Evolutionary conservation across 2,329 filamentous ascomycete species (phyloP), one percentile per base, ranked within the genome.

Genomic region (Albifimbria verrucaria): DNA sequence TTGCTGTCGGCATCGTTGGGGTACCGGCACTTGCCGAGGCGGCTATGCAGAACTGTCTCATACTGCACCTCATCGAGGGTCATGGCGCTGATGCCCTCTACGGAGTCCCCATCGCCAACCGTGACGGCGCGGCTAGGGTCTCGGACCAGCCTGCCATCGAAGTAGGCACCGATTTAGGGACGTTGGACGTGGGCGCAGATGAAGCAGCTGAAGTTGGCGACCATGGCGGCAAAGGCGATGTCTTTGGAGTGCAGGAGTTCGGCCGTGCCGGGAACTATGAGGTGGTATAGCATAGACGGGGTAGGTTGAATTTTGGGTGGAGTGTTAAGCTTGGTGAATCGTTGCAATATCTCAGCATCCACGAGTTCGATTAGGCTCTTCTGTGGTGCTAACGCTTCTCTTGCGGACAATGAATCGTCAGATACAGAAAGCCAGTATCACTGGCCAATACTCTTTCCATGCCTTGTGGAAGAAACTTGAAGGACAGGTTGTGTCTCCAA

Each of bases 1-100:
- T 74, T 76, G 23, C 71, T 74, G 2, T 86, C 87, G 61, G 82
- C 83, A 0, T 86, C 87, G 3, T 72, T 77, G 2, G 85, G 82
- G 59, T 88, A 88, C 22, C 88, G 77, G 79, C 85, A 86, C 55
- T 77, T 81, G 3, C 85, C 85, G 64, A 87, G 92, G 44, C 87
- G 81, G 15, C 78, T 83, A 62, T 86, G 76, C 47, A 90, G 69
- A 22, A 85, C 77, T 0, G 85, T 81, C 59, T 86, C 77, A 56
- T 76, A 75, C 49, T 64, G 69, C 15, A 80, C 54, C 39, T 63
- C 53, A 2, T 71, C 67, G 15, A 84, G 60, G 10, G 76, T 70
- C 20, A 23, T 48, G 2, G 11, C 21, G n/a, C n/a, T 24, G 6
- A 9, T 24, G 43, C 2, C 22, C 21, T 7, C 21, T 21, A 10